A percentile compares a stretch with the other conserved stretches of the same genome.
phyloP scores from a whole-genome alignment of 2,329 filamentous ascomycete genomes.

The Calonectria fujianensis region DNA sequence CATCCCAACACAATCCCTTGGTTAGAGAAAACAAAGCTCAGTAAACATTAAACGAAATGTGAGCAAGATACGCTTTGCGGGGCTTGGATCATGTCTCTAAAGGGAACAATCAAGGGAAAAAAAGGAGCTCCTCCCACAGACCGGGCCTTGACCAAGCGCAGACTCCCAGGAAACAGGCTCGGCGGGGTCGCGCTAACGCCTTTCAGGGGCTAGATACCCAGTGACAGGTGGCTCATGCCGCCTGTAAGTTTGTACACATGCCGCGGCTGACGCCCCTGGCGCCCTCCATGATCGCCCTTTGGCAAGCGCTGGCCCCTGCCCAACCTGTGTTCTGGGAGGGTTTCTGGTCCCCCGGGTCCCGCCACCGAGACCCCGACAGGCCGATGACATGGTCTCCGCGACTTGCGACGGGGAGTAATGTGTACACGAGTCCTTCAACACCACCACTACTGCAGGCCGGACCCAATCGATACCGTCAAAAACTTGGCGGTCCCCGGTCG shows the following conservation, averaged over 20 bases:
- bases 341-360: conserved; percentile 46
- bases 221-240: conserved; percentile 15
- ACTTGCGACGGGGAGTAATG: conserved; percentile 37
- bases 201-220: conserved; percentile 19
- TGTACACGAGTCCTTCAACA: conserved; percentile 47
- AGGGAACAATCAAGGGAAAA: not conserved
- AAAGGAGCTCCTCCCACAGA: conserved; percentile 1
- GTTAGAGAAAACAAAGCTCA: not conserved
- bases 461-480: conserved; percentile 44
- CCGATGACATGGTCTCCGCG: conserved; percentile 21
- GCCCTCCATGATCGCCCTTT: conserved; percentile 26
- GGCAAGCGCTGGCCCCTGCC: conserved; percentile 40
- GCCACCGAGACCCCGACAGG: conserved; percentile 29
- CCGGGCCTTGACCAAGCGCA: conserved; percentile 1
- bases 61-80: conserved; percentile 11
- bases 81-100: conserved; percentile 15
- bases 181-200: conserved; percentile 28
- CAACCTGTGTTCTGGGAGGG: conserved; percentile 47
- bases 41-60: conserved; percentile 5
- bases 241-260: conserved; percentile 27
- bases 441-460: conserved; percentile 49
- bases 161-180: conserved; percentile 19
- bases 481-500: conserved; percentile 28
- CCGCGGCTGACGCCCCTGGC: conserved; percentile 39
- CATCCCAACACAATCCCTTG: not conserved